phyloP scores from a whole-genome alignment of 1,284 basidiomycete species.

The Marasmius fiardii region DNA sequence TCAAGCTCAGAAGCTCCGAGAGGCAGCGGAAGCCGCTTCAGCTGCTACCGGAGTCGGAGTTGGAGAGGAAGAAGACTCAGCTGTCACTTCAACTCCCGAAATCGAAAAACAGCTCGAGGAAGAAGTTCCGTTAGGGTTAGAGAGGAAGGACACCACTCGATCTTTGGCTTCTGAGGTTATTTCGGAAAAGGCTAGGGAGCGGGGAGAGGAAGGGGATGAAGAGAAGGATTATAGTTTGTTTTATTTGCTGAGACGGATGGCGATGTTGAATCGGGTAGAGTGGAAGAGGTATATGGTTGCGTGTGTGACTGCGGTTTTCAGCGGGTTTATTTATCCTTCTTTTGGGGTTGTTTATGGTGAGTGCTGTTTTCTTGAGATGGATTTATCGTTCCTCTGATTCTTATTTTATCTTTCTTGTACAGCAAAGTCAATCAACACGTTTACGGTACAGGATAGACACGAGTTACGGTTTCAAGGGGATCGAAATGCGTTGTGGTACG shows the following conservation, averaged over 20 bases:
- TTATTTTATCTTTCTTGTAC: constrained; percentile 5
- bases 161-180: constrained; percentile 72
- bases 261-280: constrained; percentile 55
- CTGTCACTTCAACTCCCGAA: constrained; percentile 19
- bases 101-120: constrained; percentile 54
- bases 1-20: constrained; percentile 76
- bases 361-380: too few species aligned
- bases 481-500: constrained; percentile 58
- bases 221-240: constrained; percentile 36
- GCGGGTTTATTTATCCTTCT: constrained; percentile 83
- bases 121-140: constrained; percentile 65
- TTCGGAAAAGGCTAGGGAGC: constrained; percentile 44
- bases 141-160: constrained; percentile 61
- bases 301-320: constrained; percentile 47
- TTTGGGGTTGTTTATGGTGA: constrained; percentile 80
- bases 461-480: constrained; percentile 47
- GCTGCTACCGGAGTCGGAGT: constrained; percentile 29
- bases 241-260: constrained; percentile 75
- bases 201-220: constrained; percentile 34
- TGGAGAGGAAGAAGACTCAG: constrained; percentile 15
- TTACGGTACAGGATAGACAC: constrained; percentile 35
- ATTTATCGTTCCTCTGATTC: background rate
- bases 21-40: constrained; percentile 32
- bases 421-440: constrained; percentile 63
- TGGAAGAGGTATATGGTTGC: constrained; percentile 58